Evolutionary conservation across 2,329 filamentous ascomycete genomes (phyloP).

Genomic region (Fusarium vanettenii): DNA sequence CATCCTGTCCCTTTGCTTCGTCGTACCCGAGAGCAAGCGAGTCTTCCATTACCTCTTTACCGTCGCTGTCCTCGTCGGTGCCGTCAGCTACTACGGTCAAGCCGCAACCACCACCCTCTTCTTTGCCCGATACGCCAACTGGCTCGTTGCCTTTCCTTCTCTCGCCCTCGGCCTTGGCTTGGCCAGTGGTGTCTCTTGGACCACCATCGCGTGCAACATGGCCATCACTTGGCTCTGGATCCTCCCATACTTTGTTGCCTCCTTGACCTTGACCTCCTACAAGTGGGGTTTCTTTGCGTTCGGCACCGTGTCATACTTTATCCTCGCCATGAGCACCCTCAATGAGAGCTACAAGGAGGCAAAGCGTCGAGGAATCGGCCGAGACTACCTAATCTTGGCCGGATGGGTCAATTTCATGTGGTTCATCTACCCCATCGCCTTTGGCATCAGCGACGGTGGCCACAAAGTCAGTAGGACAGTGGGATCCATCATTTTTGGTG

Average conservation of each 20-base stretch:
- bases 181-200: neutral
- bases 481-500: neutral
- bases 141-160: neutral
- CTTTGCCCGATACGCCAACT: neutral
- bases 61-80: neutral
- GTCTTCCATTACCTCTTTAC: neutral
- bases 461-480: neutral
- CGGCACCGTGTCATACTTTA: neutral
- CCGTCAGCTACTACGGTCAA: neutral
- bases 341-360: neutral
- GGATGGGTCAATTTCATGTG: neutral
- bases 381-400: neutral
- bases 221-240: neutral
- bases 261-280: neutral
- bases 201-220: neutral
- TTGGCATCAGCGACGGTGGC: neutral
- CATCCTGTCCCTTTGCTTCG: neutral
- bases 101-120: neutral
- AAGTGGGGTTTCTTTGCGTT: neutral
- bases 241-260: neutral
- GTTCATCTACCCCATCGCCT: neutral
- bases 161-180: neutral
- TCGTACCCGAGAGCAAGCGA: neutral
- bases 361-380: neutral
- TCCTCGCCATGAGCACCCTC: neutral